Conservation (phyloP, 1,284 basidiomycete genomes). For the Trichosporon ovoides region DNA sequence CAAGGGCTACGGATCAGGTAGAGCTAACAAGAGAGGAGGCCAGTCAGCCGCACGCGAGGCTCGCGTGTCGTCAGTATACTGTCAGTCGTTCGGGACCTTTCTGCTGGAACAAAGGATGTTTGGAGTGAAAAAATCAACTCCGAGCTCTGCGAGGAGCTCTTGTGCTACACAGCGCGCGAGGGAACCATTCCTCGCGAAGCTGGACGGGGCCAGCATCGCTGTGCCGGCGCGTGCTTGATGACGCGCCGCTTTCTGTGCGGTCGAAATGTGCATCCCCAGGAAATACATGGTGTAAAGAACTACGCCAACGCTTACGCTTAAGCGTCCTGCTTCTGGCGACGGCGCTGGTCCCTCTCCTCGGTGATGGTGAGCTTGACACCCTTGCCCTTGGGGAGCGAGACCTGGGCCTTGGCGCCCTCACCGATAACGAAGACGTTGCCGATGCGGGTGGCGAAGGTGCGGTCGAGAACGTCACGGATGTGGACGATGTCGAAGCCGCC, state of each 20-base stretch:
- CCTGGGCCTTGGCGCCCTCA: slow-evolving; percentile 89
- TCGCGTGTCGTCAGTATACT: not conserved
- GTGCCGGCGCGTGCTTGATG: not conserved
- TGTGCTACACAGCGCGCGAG: slow-evolving; percentile 4
- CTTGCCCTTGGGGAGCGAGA: slow-evolving; percentile 97
- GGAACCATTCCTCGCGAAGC: slow-evolving; percentile 5
- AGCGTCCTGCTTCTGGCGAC: slow-evolving; percentile 15
- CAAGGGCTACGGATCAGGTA: too few species aligned
- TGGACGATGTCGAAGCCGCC: slow-evolving; percentile 98
- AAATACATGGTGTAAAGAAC: slow-evolving; percentile 6
- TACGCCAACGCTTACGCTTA: not conserved
- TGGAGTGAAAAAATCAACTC: slow-evolving; percentile 4
- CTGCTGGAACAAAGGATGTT: not conserved
- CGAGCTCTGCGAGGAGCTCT: not conserved
- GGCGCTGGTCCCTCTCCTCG: slow-evolving; percentile 48
- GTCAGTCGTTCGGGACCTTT: not conserved
- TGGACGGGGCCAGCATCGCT: not conserved
- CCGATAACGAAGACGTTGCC: slow-evolving; percentile 98
- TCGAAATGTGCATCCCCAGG: slow-evolving; percentile 7
- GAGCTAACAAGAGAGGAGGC: not conserved
- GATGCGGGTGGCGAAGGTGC: slow-evolving; percentile 91
- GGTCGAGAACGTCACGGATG: slow-evolving; percentile 90
- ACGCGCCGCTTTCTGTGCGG: slow-evolving; percentile 5
- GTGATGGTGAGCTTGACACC: slow-evolving; percentile 64
- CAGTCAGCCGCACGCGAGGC: not conserved